Evolutionary conservation across 1,284 basidiomycete species (phyloP).

Genomic region (Microbotryum silenes-acaulis): DNA sequence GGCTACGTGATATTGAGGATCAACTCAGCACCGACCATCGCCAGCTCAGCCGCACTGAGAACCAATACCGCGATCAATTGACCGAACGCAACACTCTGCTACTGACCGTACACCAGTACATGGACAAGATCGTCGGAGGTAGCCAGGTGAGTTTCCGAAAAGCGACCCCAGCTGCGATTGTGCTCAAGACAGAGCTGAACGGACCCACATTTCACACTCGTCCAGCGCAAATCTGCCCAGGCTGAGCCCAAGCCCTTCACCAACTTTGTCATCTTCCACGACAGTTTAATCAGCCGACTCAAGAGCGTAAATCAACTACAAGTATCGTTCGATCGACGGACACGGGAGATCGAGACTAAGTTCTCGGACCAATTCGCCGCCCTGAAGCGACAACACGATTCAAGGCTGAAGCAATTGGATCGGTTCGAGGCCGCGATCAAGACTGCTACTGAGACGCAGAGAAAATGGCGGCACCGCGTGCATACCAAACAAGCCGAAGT

Average conservation of each 20-base stretch:
- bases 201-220: too few species aligned
- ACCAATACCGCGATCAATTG: slow-evolving; percentile 76
- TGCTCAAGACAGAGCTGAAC: background rate
- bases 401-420: slow-evolving; percentile 85
- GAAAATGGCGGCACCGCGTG: slow-evolving; percentile 77
- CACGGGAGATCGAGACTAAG: slow-evolving; percentile 67
- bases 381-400: slow-evolving; percentile 79
- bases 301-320: slow-evolving; percentile 76
- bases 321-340: slow-evolving; percentile 73
- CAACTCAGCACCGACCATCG: slow-evolving; percentile 77
- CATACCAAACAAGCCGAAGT: slow-evolving; percentile 78
- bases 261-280: slow-evolving; percentile 83
- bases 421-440: slow-evolving; percentile 84
- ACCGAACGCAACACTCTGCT: slow-evolving; percentile 87
- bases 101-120: slow-evolving; percentile 85
- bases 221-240: slow-evolving; percentile 29
- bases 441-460: slow-evolving; percentile 70
- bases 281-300: slow-evolving; percentile 81
- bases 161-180: background rate
- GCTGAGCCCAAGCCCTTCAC: slow-evolving; percentile 83
- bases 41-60: slow-evolving; percentile 60
- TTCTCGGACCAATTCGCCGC: slow-evolving; percentile 62
- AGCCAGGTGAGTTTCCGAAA: background rate
- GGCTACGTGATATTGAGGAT: slow-evolving; percentile 66
- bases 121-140: slow-evolving; percentile 70